Conservation (phyloP, 2,329 filamentous ascomycete genomes). For the Chaetoscypha palmicola region DNA sequence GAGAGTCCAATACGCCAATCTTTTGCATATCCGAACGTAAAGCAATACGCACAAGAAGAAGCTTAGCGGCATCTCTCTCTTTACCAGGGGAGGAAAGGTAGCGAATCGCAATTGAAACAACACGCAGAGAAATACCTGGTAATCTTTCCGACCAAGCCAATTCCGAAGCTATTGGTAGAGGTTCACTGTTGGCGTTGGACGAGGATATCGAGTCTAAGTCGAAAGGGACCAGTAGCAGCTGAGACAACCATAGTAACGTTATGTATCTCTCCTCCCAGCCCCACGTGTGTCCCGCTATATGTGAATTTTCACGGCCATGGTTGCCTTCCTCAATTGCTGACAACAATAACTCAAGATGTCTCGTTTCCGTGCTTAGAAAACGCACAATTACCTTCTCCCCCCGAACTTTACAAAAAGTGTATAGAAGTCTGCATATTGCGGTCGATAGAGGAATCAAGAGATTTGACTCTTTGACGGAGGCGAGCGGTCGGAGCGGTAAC, state of each 20-base stretch:
- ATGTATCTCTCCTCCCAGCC: conserved; percentile 87
- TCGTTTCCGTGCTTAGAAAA: conserved; percentile 86
- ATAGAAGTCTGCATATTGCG: conserved; percentile 73
- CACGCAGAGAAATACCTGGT: conserved; percentile 62
- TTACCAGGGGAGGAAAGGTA: conserved; percentile 74
- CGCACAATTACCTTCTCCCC: conserved; percentile 88
- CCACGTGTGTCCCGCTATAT: conserved; percentile 36
- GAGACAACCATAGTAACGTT: conserved; percentile 78
- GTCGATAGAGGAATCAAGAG: conserved; percentile 33
- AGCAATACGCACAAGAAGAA: conserved; percentile 72
- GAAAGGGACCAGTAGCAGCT: conserved; percentile 79
- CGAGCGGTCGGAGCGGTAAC: conserved; percentile 35
- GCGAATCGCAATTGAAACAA: conserved; percentile 63
- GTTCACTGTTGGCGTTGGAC: conserved; percentile 41
- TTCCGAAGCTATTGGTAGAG: conserved; percentile 37
- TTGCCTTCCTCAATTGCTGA: conserved; percentile 57
- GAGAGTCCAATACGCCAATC: conserved; percentile 58
- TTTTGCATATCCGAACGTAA: conserved; percentile 83
- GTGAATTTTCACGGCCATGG: conserved; percentile 9
- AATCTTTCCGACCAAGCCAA: conserved; percentile 52
- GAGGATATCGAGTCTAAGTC: conserved; percentile 81
- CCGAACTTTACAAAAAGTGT: conserved; percentile 88
- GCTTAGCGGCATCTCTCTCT: conserved; percentile 81
- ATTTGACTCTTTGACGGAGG: conserved; percentile 18
- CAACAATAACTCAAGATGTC: conserved; percentile 74